A percentile compares a stretch with the other conserved stretches of the same genome.
Evolutionary conservation across 2,329 filamentous ascomycete species (phyloP).

Genomic region (Sclerotiophoma versabilis): DNA sequence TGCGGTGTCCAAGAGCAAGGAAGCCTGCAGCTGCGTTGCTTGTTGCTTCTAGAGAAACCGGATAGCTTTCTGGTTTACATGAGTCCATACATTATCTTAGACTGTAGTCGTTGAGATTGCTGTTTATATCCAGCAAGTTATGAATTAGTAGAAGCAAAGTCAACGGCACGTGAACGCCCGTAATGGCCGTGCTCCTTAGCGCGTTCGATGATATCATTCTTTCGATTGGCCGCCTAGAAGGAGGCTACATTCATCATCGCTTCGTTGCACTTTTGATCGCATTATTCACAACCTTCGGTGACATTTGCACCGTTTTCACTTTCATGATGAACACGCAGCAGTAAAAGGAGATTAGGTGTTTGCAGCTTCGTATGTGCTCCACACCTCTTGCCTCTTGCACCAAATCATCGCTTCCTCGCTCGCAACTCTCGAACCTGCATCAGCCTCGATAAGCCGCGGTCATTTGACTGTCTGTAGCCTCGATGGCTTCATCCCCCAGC

Average conservation of each 20-base stretch:
- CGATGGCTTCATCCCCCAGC: slow-evolving; percentile 23
- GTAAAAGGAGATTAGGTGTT: neutral
- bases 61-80: neutral
- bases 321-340: slow-evolving; percentile 1
- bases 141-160: neutral
- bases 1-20: neutral
- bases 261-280: neutral
- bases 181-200: slow-evolving; percentile 26
- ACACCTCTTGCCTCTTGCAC: neutral
- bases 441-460: neutral
- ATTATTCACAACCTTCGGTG: neutral
- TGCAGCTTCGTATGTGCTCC: neutral
- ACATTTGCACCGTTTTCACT: neutral
- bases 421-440: neutral
- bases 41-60: neutral
- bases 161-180: slow-evolving; percentile 16
- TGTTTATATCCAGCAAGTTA: neutral
- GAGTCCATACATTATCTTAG: neutral
- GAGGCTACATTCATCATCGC: slow-evolving; percentile 4
- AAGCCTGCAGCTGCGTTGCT: neutral
- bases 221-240: slow-evolving; percentile 10
- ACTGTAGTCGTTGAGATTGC: neutral
- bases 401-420: neutral
- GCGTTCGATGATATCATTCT: slow-evolving; percentile 32
- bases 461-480: neutral